These are phyloP conservation scores for Barnettozyma hawaiiensis DNA, from an alignment of 1,139 yeast species.

Conservation along the genomic window DNA sequence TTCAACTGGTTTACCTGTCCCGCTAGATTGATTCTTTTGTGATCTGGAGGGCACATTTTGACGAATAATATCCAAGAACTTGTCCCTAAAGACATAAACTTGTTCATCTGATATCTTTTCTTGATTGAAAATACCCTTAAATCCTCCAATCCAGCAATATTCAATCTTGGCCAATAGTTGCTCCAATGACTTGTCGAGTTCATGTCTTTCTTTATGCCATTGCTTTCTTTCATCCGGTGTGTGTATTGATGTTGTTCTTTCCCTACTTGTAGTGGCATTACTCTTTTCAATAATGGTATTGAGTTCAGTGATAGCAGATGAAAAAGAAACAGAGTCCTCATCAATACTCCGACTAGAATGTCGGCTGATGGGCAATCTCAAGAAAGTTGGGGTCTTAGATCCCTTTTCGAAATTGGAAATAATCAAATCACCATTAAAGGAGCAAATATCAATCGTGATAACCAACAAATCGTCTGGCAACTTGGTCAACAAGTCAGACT, in stretches of 20 bases:
- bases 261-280: constrained; percentile 51
- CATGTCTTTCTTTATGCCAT: constrained; percentile 77
- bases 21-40: constrained; percentile 13
- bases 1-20: constrained; percentile 27
- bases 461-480: constrained; percentile 54
- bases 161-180: constrained; percentile 57
- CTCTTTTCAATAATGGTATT: constrained; percentile 51
- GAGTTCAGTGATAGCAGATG: constrained; percentile 42
- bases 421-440: constrained; percentile 51
- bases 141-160: constrained; percentile 76
- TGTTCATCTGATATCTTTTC: constrained; percentile 27
- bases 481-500: constrained; percentile 12
- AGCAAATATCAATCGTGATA: constrained; percentile 58
- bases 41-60: constrained; percentile 36
- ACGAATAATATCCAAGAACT: constrained; percentile 34
- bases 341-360: constrained; percentile 42
- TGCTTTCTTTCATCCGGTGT: constrained; percentile 56
- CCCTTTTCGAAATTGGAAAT: constrained; percentile 40
- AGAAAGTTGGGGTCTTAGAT: constrained; percentile 36
- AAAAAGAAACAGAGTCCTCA: constrained; percentile 39
- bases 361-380: constrained; percentile 58
- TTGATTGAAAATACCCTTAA: constrained; percentile 52
- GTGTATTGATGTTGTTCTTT: constrained; percentile 39
- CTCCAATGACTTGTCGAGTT: constrained; percentile 52
- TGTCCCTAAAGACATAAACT: constrained; percentile 34